Conservation (phyloP, 495 filamentous ascomycete genomes). For the Neurospora tetraspora region DNA sequence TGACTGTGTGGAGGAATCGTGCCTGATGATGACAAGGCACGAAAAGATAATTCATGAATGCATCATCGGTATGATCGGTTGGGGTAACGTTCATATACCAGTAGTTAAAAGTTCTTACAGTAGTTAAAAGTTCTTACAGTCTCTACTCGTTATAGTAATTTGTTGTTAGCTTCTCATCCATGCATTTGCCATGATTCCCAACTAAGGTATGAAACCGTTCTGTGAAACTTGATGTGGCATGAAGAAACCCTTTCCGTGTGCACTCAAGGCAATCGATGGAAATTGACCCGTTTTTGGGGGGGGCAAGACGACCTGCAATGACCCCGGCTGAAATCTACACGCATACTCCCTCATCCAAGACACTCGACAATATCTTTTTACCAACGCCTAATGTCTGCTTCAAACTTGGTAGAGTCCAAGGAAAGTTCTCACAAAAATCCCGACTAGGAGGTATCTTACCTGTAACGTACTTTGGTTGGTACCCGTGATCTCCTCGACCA, state of each 20-base stretch:
- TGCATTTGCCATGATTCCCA: no score
- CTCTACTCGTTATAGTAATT: no score
- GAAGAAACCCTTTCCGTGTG: no score
- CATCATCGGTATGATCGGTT: no score
- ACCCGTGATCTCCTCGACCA: background rate
- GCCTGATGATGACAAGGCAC: background rate
- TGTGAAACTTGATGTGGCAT: no score
- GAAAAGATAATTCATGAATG: background rate
- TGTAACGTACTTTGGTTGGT: background rate
- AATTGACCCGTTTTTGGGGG: background rate
- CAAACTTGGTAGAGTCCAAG: background rate
- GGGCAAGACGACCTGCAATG: background rate
- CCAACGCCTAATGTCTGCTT: background rate
- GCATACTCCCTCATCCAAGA: background rate
- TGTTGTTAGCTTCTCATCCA: no score
- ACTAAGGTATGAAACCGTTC: no score
- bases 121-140: no score
- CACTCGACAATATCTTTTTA: background rate
- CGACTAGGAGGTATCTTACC: background rate
- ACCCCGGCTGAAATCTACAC: background rate
- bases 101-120: no score
- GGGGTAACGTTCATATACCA: no score
- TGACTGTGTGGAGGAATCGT: background rate
- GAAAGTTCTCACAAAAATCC: fast-evolving
- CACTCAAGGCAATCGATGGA: no score